Evolutionary conservation across 352 stramenopile genomes (phyloP).

Genomic region (Phytophthora syringae): DNA sequence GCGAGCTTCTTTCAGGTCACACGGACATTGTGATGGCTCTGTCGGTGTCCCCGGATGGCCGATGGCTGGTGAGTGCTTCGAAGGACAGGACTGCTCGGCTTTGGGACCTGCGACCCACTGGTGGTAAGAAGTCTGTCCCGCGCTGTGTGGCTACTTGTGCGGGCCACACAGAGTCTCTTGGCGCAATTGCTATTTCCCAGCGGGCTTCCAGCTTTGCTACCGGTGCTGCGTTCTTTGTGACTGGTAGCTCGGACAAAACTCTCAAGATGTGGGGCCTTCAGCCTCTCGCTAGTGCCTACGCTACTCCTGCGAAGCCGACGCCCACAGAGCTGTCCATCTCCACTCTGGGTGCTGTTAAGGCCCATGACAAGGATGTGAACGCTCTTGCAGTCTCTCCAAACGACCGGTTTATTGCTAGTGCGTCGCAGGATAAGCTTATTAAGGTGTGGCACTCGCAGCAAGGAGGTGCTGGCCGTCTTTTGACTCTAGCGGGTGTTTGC

Average conservation of each 20-base stretch:
- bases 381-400: conserved; percentile 95
- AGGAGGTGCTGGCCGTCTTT: conserved; percentile 60
- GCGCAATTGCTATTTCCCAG: conserved; percentile 92
- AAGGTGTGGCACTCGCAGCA: conserved; percentile 95
- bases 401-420: conserved; percentile 96
- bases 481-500: conserved; percentile 92
- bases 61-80: conserved; percentile 93
- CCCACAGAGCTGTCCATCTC: conserved; percentile 54
- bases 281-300: conserved; percentile 59
- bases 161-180: conserved; percentile 96
- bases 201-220: conserved; percentile 77
- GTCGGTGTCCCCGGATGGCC: conserved; percentile 87
- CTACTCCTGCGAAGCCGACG: conserved; percentile 39
- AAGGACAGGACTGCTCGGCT: conserved; percentile 95
- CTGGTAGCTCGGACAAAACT: conserved; percentile 96
- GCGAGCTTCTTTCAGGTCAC: conserved; percentile 96
- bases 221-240: conserved; percentile 94
- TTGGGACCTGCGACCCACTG: conserved; percentile 81
- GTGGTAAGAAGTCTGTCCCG: conserved; percentile 39
- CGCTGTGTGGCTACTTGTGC: conserved; percentile 90
- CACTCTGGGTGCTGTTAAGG: conserved; percentile 77
- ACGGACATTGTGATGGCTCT: conserved; percentile 97
- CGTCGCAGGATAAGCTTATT: conserved; percentile 98
- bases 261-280: conserved; percentile 97
- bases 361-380: conserved; percentile 98